Evolutionary conservation across 495 filamentous ascomycete genomes (phyloP).

Genomic region (Penicillium paxilli): DNA sequence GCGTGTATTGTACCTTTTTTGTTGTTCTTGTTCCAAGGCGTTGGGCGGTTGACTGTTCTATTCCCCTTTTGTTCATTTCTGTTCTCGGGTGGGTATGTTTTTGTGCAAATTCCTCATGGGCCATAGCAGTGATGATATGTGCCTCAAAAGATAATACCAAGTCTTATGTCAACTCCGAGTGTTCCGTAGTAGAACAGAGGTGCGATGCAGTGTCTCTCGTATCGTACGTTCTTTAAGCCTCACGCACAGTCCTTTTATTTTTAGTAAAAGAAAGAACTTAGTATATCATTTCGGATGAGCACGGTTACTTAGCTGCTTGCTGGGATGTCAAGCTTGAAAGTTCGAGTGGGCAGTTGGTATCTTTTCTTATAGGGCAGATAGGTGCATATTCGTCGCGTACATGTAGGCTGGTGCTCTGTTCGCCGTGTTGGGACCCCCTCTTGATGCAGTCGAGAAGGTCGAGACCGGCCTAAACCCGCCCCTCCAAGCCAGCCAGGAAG

Average conservation of each 20-base stretch:
- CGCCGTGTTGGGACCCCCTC: constrained; percentile 5
- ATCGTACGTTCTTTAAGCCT: too few species aligned
- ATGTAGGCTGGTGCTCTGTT: neutral
- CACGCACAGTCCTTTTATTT: too few species aligned
- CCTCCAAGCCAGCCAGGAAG: constrained; percentile 9
- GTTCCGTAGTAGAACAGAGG: neutral
- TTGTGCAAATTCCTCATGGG: neutral
- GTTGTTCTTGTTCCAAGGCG: constrained; percentile 8
- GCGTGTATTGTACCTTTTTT: constrained; percentile 48
- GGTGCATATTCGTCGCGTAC: too few species aligned
- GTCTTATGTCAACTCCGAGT: neutral
- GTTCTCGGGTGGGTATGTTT: constrained; percentile 4
- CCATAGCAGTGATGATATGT: constrained; percentile 9
- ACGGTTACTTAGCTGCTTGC: too few species aligned
- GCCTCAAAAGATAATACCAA: constrained; percentile 19
- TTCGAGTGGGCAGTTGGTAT: too few species aligned
- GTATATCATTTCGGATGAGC: too few species aligned
- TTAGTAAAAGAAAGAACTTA: too few species aligned
- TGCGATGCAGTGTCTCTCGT: too few species aligned
- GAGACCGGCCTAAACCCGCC: constrained; percentile 17
- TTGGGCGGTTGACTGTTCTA: constrained; percentile 13
- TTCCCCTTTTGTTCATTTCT: constrained; percentile 9
- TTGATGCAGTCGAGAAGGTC: constrained; percentile 8
- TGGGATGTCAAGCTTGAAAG: neutral
- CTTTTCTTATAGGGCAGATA: too few species aligned